These are phyloP conservation scores for Penicillium sp. DNA, from an alignment of 2,329 filamentous ascomycete genomes.

Conservation along the genomic window DNA sequence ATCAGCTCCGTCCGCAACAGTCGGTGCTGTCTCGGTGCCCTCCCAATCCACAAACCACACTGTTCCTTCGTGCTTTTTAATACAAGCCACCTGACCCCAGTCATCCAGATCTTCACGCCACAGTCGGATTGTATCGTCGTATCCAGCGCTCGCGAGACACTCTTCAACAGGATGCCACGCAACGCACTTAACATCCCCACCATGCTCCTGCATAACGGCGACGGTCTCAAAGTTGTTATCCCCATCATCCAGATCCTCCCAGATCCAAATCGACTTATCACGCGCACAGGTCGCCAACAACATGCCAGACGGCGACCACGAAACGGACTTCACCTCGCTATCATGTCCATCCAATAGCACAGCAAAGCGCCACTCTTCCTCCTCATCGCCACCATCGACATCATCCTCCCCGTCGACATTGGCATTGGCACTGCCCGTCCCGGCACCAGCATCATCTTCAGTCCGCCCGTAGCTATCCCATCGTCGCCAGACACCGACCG, in stretches of 20 bases:
- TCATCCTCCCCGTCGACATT: constrained; percentile 42
- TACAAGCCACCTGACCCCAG: constrained; percentile 83
- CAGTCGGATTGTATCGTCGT: constrained; percentile 85
- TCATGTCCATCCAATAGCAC: constrained; percentile 94
- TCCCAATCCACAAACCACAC: constrained; percentile 84
- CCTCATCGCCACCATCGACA: constrained; percentile 53
- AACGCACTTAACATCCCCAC: constrained; percentile 92
- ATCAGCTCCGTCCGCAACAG: background rate
- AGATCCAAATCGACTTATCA: constrained; percentile 97
- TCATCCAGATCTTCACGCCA: constrained; percentile 92
- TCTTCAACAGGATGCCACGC: constrained; percentile 83
- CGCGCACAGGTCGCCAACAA: constrained; percentile 85
- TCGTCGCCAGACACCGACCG: constrained; percentile 79
- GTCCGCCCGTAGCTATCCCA: constrained; percentile 49
- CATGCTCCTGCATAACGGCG: constrained; percentile 90
- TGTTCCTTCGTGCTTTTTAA: constrained; percentile 79
- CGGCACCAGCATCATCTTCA: constrained; percentile 11
- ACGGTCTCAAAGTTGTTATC: constrained; percentile 98
- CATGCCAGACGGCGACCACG: constrained; percentile 63
- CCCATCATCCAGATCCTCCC: constrained; percentile 84
- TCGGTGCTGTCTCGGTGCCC: constrained; percentile 35
- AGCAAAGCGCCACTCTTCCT: constrained; percentile 88
- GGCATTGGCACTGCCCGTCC: constrained; percentile 24
- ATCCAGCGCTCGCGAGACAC: constrained; percentile 83
- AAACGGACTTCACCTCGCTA: constrained; percentile 85